Percentiles rank a stretch among this genome's conserved stretches.
phyloP scores from a whole-genome alignment of 441 rosid genomes.

The Melastoma candidum region DNA sequence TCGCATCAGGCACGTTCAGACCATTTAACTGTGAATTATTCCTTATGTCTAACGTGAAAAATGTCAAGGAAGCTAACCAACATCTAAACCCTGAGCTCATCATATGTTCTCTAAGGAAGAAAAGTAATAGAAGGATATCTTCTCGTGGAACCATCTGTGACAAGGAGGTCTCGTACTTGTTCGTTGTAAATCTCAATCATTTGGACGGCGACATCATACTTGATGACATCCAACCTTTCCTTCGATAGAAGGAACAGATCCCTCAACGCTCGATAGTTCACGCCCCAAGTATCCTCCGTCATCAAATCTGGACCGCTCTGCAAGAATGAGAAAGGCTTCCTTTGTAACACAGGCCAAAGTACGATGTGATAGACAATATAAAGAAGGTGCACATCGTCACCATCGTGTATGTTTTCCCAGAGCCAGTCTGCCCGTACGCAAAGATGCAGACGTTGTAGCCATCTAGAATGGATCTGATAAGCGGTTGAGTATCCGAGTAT shows the following conservation, averaged over 20 bases:
- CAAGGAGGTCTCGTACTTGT: constrained; percentile 84
- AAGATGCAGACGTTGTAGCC: constrained; percentile 92
- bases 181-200: constrained; percentile 97
- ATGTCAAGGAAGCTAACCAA: neutral
- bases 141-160: constrained; percentile 73
- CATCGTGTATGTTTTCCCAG: constrained; percentile 96
- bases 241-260: constrained; percentile 72
- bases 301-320: constrained; percentile 89
- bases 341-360: neutral
- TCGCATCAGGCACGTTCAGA: constrained; percentile 92
- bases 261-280: constrained; percentile 77
- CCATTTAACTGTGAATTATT: constrained; percentile 83
- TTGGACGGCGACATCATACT: constrained; percentile 86
- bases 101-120: neutral
- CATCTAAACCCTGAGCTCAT: no score
- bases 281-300: constrained; percentile 75
- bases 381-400: constrained; percentile 23
- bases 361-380: neutral
- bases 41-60: constrained; percentile 68
- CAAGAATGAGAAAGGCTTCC: constrained; percentile 1
- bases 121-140: constrained; percentile 60
- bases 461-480: constrained; percentile 79
- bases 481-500: constrained; percentile 62
- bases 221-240: constrained; percentile 45
- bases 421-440: constrained; percentile 98